These are phyloP conservation scores for Cercophora scortea DNA, from an alignment of 495 filamentous ascomycete genomes.

Conservation along the genomic window DNA sequence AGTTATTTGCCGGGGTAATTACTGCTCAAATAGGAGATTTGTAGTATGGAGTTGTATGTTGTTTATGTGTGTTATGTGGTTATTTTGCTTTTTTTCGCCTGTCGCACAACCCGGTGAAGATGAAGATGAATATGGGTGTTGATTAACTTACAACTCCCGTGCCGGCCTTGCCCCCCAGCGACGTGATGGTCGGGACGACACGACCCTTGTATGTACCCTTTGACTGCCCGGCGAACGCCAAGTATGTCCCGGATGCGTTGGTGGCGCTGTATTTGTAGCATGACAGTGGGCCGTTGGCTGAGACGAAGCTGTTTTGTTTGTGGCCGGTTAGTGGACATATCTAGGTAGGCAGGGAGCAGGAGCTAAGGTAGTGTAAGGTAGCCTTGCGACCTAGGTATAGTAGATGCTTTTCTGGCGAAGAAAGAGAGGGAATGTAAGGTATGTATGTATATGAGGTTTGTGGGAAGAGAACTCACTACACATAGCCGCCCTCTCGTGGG, in stretches of 20 bases:
- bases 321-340: no score
- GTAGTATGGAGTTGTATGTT: no score
- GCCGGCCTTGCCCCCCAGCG: conserved; percentile 28
- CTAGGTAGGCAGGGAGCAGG: no score
- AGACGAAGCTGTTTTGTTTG: conserved; percentile 7
- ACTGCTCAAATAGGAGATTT: no score
- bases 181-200: conserved; percentile 30
- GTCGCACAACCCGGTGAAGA: conserved; percentile 15
- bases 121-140: not conserved
- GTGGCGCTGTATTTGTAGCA: conserved; percentile 28
- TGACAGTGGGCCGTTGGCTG: conserved; percentile 11
- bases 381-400: no score
- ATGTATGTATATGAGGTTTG: no score
- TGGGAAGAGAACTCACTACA: conserved; percentile 26
- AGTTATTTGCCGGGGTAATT: conserved; percentile 20
- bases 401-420: no score
- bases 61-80: no score
- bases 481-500: conserved; percentile 40
- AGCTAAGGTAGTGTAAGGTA: no score
- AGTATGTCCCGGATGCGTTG: conserved; percentile 23
- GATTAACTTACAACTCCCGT: conserved; percentile 17
- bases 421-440: not conserved
- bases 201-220: conserved; percentile 23
- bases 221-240: conserved; percentile 27
- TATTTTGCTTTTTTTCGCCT: no score